Percentiles rank a stretch among this genome's conserved stretches.
phyloP scores from a whole-genome alignment of 2,329 filamentous ascomycete species.

The Aspergillus ruber region DNA sequence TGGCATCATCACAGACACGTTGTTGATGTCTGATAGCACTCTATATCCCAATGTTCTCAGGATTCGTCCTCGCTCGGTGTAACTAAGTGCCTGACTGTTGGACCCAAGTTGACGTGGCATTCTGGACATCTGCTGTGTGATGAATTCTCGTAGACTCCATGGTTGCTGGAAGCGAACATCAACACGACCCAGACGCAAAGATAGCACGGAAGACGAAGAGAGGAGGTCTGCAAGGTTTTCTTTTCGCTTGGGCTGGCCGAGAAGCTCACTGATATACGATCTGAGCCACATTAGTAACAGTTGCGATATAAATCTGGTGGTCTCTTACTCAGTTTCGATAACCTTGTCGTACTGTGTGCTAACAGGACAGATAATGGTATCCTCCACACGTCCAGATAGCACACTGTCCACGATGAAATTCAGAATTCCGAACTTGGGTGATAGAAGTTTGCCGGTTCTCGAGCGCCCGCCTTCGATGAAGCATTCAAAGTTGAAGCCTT shows the following conservation, averaged over 20 bases:
- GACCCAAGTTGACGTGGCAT: constrained; percentile 39
- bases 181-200: constrained; percentile 79
- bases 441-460: constrained; percentile 83
- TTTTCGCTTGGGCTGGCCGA: constrained; percentile 91
- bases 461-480: constrained; percentile 95
- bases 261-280: constrained; percentile 87
- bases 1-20: constrained; percentile 95
- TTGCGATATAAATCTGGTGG: too few relatives aligned
- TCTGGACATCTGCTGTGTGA: constrained; percentile 66
- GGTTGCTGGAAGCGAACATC: constrained; percentile 95
- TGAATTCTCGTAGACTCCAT: constrained; percentile 80
- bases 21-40: constrained; percentile 89
- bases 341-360: constrained; percentile 99
- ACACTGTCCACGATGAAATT: constrained; percentile 88
- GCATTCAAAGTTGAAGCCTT: constrained; percentile 92
- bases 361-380: constrained; percentile 90
- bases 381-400: constrained; percentile 77
- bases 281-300: constrained; percentile 24
- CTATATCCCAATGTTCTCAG: constrained; percentile 85
- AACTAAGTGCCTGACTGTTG: constrained; percentile 36
- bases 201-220: constrained; percentile 81
- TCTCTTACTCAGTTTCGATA: constrained; percentile 71
- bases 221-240: constrained; percentile 88
- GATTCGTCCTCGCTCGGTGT: constrained; percentile 61
- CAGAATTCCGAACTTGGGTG: constrained; percentile 92